phyloP scores from a whole-genome alignment of 2,329 filamentous ascomycete genomes.

The Plenodomus tracheiphilus region DNA sequence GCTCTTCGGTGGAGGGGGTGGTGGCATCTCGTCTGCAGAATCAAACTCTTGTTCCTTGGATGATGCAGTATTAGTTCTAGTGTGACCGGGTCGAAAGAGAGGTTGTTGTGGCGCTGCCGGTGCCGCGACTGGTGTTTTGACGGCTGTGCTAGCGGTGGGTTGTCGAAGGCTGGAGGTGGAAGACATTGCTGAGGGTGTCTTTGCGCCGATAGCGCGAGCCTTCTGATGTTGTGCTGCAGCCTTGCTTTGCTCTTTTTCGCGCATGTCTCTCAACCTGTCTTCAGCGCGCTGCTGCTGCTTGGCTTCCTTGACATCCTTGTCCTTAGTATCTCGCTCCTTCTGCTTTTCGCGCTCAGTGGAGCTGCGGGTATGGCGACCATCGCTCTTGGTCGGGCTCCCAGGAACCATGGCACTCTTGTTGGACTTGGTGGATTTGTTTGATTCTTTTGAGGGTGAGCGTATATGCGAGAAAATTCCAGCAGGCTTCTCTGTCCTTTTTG shows the following conservation, averaged over 20 bases:
- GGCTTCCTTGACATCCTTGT: constrained; percentile 57
- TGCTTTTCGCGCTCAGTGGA: constrained; percentile 64
- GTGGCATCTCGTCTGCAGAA: constrained; percentile 60
- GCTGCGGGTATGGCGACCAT: constrained; percentile 58
- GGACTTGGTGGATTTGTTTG: constrained; percentile 34
- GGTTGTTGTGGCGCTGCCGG: constrained; percentile 31
- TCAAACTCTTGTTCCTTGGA: constrained; percentile 40
- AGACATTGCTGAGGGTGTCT: constrained; percentile 53
- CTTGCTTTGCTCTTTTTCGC: constrained; percentile 72
- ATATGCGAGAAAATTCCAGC: constrained; percentile 40
- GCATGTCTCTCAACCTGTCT: constrained; percentile 68
- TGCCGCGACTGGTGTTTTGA: constrained; percentile 54
- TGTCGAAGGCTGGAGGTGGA: constrained; percentile 37
- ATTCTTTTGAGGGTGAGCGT: constrained; percentile 42
- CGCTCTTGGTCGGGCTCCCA: constrained; percentile 39
- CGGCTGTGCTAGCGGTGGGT: constrained; percentile 15
- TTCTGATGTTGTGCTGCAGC: constrained; percentile 54
- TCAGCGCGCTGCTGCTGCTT: constrained; percentile 66
- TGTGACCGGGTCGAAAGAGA: constrained; percentile 28
- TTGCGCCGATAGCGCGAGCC: constrained; percentile 45
- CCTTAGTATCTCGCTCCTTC: constrained; percentile 61
- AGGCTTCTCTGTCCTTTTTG: constrained; percentile 37
- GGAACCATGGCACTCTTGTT: constrained; percentile 24
- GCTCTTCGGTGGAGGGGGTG: constrained; percentile 61
- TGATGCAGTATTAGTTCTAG: constrained; percentile 35